Percentiles rank a stretch among this genome's conserved stretches.
Conservation (phyloP, 768 basidiomycete species). For the Xanthoconium purpureum region DNA sequence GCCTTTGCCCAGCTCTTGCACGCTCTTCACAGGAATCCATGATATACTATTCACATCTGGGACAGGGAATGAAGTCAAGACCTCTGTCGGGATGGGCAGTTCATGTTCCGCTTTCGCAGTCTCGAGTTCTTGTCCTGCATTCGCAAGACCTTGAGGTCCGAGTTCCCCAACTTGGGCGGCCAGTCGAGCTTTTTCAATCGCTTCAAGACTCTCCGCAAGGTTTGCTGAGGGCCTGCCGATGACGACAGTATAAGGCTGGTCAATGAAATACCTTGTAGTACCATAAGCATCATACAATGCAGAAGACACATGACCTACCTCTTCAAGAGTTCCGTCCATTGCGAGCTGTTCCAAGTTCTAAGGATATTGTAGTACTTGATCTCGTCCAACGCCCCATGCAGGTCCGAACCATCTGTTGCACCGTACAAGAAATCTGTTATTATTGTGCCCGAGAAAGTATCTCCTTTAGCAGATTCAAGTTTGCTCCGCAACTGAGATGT, state of each 20-base stretch:
- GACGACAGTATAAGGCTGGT: constrained; percentile 70
- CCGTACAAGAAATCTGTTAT: constrained; percentile 89
- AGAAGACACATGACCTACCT: constrained; percentile 47
- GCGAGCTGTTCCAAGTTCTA: constrained; percentile 63
- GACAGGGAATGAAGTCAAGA: constrained; percentile 84
- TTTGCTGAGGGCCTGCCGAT: constrained; percentile 85
- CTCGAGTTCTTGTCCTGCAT: constrained; percentile 65
- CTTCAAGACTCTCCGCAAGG: constrained; percentile 77
- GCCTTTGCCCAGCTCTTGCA: constrained; percentile 59
- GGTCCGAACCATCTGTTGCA: constrained; percentile 73
- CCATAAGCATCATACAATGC: constrained; percentile 9
- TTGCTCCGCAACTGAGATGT: constrained; percentile 69
- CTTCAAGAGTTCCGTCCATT: constrained; percentile 76
- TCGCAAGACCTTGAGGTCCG: constrained; percentile 77
- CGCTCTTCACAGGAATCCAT: constrained; percentile 79
- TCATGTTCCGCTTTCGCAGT: constrained; percentile 87
- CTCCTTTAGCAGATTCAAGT: constrained; percentile 79
- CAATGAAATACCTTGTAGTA: constrained; percentile 67
- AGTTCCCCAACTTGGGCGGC: constrained; percentile 63
- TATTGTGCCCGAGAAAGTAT: constrained; percentile 69
- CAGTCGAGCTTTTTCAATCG: constrained; percentile 75
- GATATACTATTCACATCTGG: constrained; percentile 87
- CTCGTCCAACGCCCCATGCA: constrained; percentile 72
- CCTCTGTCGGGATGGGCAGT: constrained; percentile 71
- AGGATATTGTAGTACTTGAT: constrained; percentile 68